Percentiles rank a stretch among this genome's conserved stretches.
These are phyloP conservation scores for Beauveria asiatica DNA, from an alignment of 2,329 filamentous ascomycete genomes.

Conservation along the genomic window DNA sequence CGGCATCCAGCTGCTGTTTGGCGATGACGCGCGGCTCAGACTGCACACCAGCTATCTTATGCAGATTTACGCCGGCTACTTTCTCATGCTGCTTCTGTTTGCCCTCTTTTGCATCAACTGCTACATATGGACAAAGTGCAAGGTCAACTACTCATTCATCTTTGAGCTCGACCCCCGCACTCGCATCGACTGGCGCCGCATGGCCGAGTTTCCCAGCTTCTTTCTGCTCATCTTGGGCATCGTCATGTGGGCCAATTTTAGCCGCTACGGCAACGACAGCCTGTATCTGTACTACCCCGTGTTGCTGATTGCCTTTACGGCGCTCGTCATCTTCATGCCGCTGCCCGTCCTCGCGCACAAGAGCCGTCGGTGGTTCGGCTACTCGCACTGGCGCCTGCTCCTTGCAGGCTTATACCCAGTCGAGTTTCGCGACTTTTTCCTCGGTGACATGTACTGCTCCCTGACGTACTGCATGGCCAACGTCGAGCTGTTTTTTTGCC, in stretches of 20 bases:
- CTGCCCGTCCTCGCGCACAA: conserved; percentile 64
- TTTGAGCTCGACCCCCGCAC: conserved; percentile 91
- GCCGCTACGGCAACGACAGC: conserved; percentile 50
- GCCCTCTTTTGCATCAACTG: conserved; percentile 81
- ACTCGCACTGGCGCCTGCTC: conserved; percentile 81
- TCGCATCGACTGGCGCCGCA: conserved; percentile 80
- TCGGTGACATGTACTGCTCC: conserved; percentile 96
- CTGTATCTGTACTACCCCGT: conserved; percentile 85
- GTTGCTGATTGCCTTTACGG: conserved; percentile 61
- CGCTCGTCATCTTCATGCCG: conserved; percentile 66
- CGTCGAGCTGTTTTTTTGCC: conserved; percentile 85
- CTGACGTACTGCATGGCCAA: conserved; percentile 86
- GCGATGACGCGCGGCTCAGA: conserved; percentile 38
- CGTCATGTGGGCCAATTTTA: conserved; percentile 85
- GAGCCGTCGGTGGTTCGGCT: conserved; percentile 77
- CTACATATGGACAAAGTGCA: conserved; percentile 70
- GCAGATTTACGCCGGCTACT: conserved; percentile 91
- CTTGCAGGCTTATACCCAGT: conserved; percentile 84
- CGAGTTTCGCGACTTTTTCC: conserved; percentile 94
- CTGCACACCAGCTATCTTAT: conserved; percentile 59
- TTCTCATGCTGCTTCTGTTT: conserved; percentile 72
- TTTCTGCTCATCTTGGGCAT: conserved; percentile 72
- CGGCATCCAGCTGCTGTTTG: conserved; percentile 43
- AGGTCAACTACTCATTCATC: conserved; percentile 93
- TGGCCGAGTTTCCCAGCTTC: conserved; percentile 79